phyloP scores from a whole-genome alignment of 805 yeast species.

The Tetrapisispora fleetii region DNA sequence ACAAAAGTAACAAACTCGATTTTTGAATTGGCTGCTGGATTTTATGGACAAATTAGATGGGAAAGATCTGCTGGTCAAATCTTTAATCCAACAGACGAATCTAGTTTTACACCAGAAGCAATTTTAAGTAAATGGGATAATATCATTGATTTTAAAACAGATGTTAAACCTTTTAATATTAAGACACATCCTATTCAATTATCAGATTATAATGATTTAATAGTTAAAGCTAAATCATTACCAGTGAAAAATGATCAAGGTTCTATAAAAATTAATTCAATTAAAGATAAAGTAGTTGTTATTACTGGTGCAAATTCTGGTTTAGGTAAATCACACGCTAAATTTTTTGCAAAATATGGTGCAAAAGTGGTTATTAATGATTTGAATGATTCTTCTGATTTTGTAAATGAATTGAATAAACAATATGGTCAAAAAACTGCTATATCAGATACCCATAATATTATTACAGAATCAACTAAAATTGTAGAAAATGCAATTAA shows the following conservation, averaged over 20 bases:
- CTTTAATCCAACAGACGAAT: conserved; percentile 56
- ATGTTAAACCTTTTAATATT: conserved; percentile 39
- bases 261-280: conserved; percentile 38
- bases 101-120: conserved; percentile 73
- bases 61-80: conserved; percentile 81
- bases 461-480: conserved; percentile 60
- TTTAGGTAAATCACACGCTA: conserved; percentile 83
- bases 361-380: conserved; percentile 94
- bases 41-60: conserved; percentile 87
- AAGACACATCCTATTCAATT: conserved; percentile 61
- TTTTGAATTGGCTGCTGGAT: conserved; percentile 92
- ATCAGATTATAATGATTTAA: conserved; percentile 58
- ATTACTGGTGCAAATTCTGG: conserved; percentile 96
- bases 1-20: conserved; percentile 60
- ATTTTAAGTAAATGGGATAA: conserved; percentile 58
- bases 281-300: conserved; percentile 77
- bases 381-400: conserved; percentile 60
- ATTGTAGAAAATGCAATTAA: conserved; percentile 71
- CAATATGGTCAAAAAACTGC: conserved; percentile 45
- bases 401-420: conserved; percentile 61
- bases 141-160: conserved; percentile 48
- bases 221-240: conserved; percentile 40
- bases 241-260: conserved; percentile 51
- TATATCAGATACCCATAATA: conserved; percentile 75
- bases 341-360: conserved; percentile 77